Conservation (phyloP, 148 eudicot species). For the Chenopodium formosanum region DNA sequence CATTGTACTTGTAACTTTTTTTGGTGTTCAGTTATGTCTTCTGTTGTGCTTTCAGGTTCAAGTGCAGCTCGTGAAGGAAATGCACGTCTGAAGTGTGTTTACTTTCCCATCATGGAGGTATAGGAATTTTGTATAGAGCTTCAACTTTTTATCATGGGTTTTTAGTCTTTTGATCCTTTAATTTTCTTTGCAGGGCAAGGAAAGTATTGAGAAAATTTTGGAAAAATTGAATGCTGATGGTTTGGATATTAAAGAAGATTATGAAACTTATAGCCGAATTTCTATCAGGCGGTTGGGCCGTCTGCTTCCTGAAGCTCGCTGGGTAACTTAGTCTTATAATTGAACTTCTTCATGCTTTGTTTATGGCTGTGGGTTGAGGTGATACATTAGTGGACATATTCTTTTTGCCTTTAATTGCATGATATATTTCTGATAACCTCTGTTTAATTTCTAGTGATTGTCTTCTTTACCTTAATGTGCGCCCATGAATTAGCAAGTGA, state of each 20-base stretch:
- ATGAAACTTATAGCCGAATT: constrained; percentile 60
- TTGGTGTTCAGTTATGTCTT: neutral
- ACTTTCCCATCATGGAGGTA: constrained; percentile 66
- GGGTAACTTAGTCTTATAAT: constrained; percentile 53
- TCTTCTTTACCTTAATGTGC: neutral
- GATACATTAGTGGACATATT: neutral
- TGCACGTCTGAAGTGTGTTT: constrained; percentile 61
- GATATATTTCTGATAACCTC: neutral
- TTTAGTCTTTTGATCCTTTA: neutral
- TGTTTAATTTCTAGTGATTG: too few relatives aligned
- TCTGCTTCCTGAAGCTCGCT: constrained; percentile 79
- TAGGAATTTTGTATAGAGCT: neutral
- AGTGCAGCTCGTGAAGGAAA: constrained; percentile 46
- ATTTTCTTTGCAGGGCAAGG: constrained; percentile 52
- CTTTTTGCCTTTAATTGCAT: neutral
- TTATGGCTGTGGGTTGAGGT: neutral
- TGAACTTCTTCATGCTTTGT: constrained; percentile 4
- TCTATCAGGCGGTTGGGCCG: constrained; percentile 76
- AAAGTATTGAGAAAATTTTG: constrained; percentile 55
- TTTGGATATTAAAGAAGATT: constrained; percentile 45
- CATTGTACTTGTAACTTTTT: neutral
- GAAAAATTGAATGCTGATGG: constrained; percentile 48
- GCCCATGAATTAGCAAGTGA: neutral
- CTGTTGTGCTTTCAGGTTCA: constrained; percentile 34
- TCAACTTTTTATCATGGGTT: neutral